A percentile compares a stretch with the other conserved stretches of the same genome.
Evolutionary conservation across 176 grass and related monocot genomes (phyloP).

Genomic region (Eragrostis nindensis): DNA sequence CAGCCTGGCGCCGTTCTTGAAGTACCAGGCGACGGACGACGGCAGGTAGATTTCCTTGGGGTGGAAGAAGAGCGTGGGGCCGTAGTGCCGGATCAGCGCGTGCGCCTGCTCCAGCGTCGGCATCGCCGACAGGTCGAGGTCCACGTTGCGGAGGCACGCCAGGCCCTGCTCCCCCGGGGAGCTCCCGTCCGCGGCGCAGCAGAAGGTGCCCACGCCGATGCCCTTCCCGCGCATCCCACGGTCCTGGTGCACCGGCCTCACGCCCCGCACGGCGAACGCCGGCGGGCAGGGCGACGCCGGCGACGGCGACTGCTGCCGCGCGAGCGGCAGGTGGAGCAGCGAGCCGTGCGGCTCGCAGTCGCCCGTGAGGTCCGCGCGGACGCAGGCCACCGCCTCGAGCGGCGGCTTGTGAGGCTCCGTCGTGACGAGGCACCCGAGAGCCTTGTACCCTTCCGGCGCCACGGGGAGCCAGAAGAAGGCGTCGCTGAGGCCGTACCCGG

Average conservation of each 20-base stretch:
- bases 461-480: constrained; percentile 79
- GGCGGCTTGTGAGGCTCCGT: constrained; percentile 50
- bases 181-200: constrained; percentile 53
- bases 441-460: constrained; percentile 61
- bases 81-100: constrained; percentile 82
- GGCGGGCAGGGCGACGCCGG: not conserved
- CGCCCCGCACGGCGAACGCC: constrained; percentile 59
- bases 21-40: constrained; percentile 97
- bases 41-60: constrained; percentile 85
- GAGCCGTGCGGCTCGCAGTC: constrained; percentile 58
- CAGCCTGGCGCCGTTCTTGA: constrained; percentile 73
- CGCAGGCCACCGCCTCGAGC: constrained; percentile 59
- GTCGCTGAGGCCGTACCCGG: constrained; percentile 30
- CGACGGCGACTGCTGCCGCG: not conserved
- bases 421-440: constrained; percentile 65
- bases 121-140: constrained; percentile 76
- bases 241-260: constrained; percentile 48
- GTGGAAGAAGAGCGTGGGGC: constrained; percentile 82
- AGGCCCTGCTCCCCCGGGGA: constrained; percentile 35
- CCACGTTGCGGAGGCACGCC: constrained; percentile 72
- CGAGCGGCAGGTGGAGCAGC: constrained; percentile 52
- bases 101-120: constrained; percentile 84
- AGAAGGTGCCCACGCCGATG: constrained; percentile 70
- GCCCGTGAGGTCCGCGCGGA: constrained; percentile 71
- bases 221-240: constrained; percentile 59